Base-by-base conservation (phyloP, 2,329 filamentous ascomycete species). In the Fusarium armeniacum region DNA sequence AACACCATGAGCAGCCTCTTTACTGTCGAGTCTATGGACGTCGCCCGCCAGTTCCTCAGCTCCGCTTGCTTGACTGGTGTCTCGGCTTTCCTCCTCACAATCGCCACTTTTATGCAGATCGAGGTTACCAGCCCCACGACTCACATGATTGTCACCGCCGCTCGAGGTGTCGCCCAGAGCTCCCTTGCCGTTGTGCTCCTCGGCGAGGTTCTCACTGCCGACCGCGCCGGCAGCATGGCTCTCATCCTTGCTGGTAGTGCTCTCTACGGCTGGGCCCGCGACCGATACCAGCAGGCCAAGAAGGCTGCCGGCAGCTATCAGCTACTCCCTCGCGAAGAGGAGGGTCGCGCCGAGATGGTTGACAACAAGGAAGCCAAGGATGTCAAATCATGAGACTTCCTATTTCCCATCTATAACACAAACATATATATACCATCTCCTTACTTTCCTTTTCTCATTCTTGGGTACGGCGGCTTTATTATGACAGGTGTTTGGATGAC, bases 71-170 rank as follows among this genome's bases (percentile, higher is more conserved):
- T 74, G 33, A 74, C 72, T 2, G 72, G 72, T 33, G 38, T 74
- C n/a, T 74, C 72, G 7, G 67, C 69, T 26, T 74, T 74, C 69
- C 70, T 74, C 44, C 69, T 74, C 20, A 74, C 72, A 13, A 74
- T 74, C 56, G 72, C 72, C 11, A 74, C 72, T 6, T 74, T 74
- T 41, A 74, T 74, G 72, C 72, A 74, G 51, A 74, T 74, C 58
- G 72, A 74, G 51, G 72, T 74, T 24, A 74, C 72, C 30, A 73
- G 70, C 57, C 72, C 72, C 36, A 74, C 72, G n/a, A 74, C 72
- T 5, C 72, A 74, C 47, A 74, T 74, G 72, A 71, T 74, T n/a
- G 72, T 74, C 15, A 74, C 72, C 12, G 72, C 72, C 24, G 72
- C 72, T 20, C 70, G 72, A 50, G 72, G 72, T 49, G 72, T 74